Evolutionary conservation across 805 yeast species (phyloP), one percentile per base, ranked within the genome.

Genomic region (Yamadazyma paraphyllophila): DNA sequence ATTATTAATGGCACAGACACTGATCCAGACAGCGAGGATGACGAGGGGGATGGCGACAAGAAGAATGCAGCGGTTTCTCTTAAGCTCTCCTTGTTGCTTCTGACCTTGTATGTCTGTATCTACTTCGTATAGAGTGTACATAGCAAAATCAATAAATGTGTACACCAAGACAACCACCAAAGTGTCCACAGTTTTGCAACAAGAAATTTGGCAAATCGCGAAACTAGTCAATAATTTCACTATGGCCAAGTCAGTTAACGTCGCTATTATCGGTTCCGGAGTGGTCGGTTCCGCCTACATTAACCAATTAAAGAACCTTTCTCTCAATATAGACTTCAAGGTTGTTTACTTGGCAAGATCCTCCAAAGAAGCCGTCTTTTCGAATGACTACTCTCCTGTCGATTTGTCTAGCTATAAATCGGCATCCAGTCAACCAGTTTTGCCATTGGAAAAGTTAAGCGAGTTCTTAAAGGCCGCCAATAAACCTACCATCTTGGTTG

Each of bases 221-320:
- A 20, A 20, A 20, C 24, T 20, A 20, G 3, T 29, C 31, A 29
- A 20, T 14, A 20, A 35, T 11, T 35, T 35, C 31, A 39, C 40
- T 9, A 48, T 48, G 50, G 42, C 16, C 16, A 51, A 45, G 45
- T 66, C 75, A 35, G 75, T 72, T 33, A 69, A 72, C 52, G 66
- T 72, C 35, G 77, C 77, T 36, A 71, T 72, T 42, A 69, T 66
- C 49, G 89, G 90, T 44, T 83, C 97, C 44, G 99, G 99, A 59
- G 94, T 92, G 42, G 98, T 94, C 50, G 99, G 99, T 49, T 78
- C 94, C 20, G 88, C 96, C 42, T 89, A 90, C 72, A 73, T 94
- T 65, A 79, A 78, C 67, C 99, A 92, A 71, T 78, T 92, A 60
- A 73, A 77, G 43, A 70, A 73, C 47, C 67, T 88, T 52, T 78